Evolutionary conservation across 1,284 basidiomycete species (phyloP).

Genomic region (Mycena citricolor): DNA sequence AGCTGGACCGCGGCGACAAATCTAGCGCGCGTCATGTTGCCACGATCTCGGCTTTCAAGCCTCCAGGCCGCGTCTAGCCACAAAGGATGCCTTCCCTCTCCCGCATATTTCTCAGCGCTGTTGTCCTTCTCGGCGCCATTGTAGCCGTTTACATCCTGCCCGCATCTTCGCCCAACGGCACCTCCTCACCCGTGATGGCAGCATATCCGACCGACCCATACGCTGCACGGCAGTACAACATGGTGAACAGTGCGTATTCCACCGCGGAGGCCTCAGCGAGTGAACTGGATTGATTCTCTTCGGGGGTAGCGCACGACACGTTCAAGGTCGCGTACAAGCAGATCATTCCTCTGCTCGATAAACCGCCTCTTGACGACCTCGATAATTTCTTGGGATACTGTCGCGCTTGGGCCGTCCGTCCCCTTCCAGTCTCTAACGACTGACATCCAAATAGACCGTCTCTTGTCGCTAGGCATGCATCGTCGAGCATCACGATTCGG

Average conservation of each 20-base stretch:
- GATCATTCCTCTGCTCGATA: constrained; percentile 32
- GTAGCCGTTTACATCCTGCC: no score
- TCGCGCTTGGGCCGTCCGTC: constrained; percentile 35
- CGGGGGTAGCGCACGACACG: constrained; percentile 33
- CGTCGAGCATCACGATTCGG: constrained; percentile 3
- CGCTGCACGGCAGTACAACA: not conserved
- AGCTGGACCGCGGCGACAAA: no score
- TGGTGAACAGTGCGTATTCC: constrained; percentile 1
- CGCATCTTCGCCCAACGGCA: no score
- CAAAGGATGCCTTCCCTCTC: no score
- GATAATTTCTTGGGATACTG: constrained; percentile 41
- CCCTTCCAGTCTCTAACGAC: not conserved
- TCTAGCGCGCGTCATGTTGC: no score
- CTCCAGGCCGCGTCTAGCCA: no score
- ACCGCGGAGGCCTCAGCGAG: not conserved
- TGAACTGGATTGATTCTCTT: not conserved
- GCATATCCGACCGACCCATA: constrained; percentile 1
- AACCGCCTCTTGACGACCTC: constrained; percentile 35
- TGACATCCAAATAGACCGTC: not conserved
- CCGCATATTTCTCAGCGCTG: no score
- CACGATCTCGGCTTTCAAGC: no score
- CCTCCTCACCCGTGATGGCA: no score
- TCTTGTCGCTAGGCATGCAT: not conserved
- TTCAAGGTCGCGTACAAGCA: constrained; percentile 34
- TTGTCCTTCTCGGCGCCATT: no score